These are phyloP conservation scores for Gracilariopsis chorda DNA, from an alignment of 23 red algal genomes.

Conservation along the genomic window DNA sequence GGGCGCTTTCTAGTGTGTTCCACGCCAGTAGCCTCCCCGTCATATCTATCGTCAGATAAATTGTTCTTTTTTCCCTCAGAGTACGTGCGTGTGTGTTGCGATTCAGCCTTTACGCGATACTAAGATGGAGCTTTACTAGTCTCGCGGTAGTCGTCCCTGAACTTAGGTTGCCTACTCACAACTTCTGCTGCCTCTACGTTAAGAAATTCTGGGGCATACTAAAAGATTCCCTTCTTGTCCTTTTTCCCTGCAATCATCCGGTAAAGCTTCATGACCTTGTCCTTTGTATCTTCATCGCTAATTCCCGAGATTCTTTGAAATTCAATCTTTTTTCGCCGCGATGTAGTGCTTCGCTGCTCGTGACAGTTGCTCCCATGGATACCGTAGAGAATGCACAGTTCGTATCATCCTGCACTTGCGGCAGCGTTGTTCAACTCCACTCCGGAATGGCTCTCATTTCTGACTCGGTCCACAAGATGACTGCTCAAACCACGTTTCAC, in stretches of 20 bases:
- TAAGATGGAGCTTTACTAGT: not conserved
- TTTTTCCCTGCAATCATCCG: not conserved
- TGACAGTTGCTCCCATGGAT: not conserved
- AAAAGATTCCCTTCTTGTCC: not conserved
- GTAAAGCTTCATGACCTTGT: not conserved
- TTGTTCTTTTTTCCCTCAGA: too few relatives aligned
- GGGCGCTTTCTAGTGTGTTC: not conserved
- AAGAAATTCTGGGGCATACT: slow-evolving; percentile 3
- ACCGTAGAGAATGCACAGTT: not conserved
- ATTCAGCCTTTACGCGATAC: not conserved
- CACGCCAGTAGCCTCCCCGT: too few relatives aligned
- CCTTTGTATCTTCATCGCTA: not conserved
- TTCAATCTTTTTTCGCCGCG: not conserved
- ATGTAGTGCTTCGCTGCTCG: not conserved
- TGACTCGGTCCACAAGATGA: not conserved
- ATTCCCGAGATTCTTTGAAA: not conserved
- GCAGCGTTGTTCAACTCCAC: not conserved
- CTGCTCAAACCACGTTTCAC: slow-evolving; percentile 7
- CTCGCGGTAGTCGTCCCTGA: not conserved
- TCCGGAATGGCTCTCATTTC: not conserved
- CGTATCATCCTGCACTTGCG: not conserved
- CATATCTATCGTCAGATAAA: too few relatives aligned
- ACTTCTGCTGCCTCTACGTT: not conserved
- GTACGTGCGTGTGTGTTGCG: too few relatives aligned
- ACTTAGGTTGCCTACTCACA: not conserved